Base-by-base conservation (phyloP, 1,139 yeast genomes). In the Candida frijolesensis region DNA sequence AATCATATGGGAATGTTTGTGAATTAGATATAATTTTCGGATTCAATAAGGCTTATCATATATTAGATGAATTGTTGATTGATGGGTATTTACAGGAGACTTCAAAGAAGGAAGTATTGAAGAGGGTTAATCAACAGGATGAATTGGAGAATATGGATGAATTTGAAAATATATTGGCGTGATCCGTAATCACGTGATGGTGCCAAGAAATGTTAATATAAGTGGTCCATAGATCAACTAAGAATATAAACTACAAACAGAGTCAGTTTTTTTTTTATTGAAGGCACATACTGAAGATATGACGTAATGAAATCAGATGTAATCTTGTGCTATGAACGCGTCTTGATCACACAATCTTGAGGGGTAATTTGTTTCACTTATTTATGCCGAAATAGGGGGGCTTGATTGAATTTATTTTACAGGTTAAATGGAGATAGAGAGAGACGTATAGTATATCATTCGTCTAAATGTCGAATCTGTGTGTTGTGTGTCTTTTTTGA, bases 1-100 rank as follows among this genome's bases (percentile, higher is more conserved):
- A 88, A 62, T 84, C 91, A 60, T 94, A 89, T 64, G 98, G 97
- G n/a, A 94, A 91, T 64, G 99, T 94, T 18, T 89, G 97, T 70
- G 97, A 91, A 64, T 71, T 89, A 61, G 96, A 92, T 68, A 91
- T 94, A 55, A 94, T 94, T 48, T 94, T 94, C 79, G 96, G 96
- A 60, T 94, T 94, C 70, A 89, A 87, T 61, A 88, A 89, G 65
- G 98, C 98, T 0, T 94, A 94, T 66, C 89, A 89, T 67, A 87
- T 94, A 15, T 74, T 95, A 57, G 97, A 94, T 67, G 99, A 95
- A 66, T 74, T 94, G 60, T 70, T 95, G 73, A 85, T 76, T 44
- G 89, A 84, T 61, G 99, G 99, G 0, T 85, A 87, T 51, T 68
- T 94, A 18, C 90, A 89, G 58, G 99, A 94, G 65, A 82, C 91